Base-by-base conservation (phyloP, 169 alveolate genomes). In the Plasmodium ovale region DNA sequence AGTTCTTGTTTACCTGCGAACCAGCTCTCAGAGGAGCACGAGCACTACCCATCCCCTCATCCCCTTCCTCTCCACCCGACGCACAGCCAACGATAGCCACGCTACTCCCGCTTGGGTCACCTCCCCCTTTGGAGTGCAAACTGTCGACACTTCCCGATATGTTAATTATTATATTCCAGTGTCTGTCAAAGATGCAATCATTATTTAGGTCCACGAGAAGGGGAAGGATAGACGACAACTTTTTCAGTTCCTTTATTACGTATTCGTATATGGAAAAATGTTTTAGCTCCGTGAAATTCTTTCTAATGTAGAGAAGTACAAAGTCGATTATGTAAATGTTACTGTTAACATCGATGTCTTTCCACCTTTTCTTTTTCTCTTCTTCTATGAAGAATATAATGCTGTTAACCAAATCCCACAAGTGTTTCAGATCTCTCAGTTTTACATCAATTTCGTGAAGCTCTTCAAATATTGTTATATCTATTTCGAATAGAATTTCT, bases 161-260 rank as follows among this genome's bases (percentile, higher is more conserved):
- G 29, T 95, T 94, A 97, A 97, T 98, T 7, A 98, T 95, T 87
- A 95, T 95, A 73, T 92, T 96, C 99, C 99, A 98, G 92, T 98
- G 99, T 68, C 99, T 89, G 37, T 97, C 98, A 71, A 97, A 96
- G 98, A 98, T 97, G 56, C 96, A 94, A 87, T 97, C 98, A 72
- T 97, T 95, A 89, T 97, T 98, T 44, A 98, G 94, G 42, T 97
- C 97, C 35, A 96, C 93, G 59, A 98, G 96, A 74, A 97, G 94
- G 23, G 99, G 99, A 49, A 98, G 92, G 21, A 97, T 97, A 44
- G 97, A 96, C 64, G 97, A 96, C 98, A 97, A 97, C 94, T 98
- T 97, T 89, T 96, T 97, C 27, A 97, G 98, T 84, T 96, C 95
- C 58, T 96, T 98, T 16, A 93, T 90, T 70, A 98, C 95, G 88